Conservation (phyloP, 148 eudicot genomes). For the Heliosperma pusillum region DNA sequence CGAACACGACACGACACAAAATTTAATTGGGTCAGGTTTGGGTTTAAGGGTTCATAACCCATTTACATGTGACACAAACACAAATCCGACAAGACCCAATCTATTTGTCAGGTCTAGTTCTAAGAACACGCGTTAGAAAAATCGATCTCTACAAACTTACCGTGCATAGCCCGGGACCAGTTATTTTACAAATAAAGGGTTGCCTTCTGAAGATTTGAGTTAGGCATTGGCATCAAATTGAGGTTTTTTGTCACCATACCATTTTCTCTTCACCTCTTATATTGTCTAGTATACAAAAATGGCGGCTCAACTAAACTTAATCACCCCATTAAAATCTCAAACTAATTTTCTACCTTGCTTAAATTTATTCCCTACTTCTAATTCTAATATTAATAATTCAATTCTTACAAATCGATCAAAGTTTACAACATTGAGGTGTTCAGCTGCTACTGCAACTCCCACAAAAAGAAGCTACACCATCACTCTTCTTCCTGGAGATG, state of each 20-base stretch:
- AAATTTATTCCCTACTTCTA: constrained; percentile 11
- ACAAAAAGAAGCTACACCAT: constrained; percentile 48
- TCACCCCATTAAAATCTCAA: constrained; percentile 37
- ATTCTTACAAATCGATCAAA: neutral
- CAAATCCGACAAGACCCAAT: no score
- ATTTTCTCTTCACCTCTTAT: neutral
- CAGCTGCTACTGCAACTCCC: constrained; percentile 30
- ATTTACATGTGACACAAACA: no score
- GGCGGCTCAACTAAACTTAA: constrained; percentile 49
- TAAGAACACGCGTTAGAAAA: no score
- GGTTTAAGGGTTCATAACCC: no score
- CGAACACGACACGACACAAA: no score
- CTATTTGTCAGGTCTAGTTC: no score
- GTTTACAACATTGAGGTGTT: neutral
- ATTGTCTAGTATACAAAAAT: constrained; percentile 20
- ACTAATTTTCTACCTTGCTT: neutral
- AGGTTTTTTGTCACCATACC: neutral
- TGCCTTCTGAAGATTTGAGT: no score
- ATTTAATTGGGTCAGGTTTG: no score
- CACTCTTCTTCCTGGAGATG: constrained; percentile 94
- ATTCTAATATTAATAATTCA: constrained; percentile 12
- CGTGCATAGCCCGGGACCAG: no score
- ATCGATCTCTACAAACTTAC: no score
- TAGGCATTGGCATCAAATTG: no score
- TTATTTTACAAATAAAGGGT: no score